phyloP scores from a whole-genome alignment of 1,284 basidiomycete species.

The Pterulicium gracile region DNA sequence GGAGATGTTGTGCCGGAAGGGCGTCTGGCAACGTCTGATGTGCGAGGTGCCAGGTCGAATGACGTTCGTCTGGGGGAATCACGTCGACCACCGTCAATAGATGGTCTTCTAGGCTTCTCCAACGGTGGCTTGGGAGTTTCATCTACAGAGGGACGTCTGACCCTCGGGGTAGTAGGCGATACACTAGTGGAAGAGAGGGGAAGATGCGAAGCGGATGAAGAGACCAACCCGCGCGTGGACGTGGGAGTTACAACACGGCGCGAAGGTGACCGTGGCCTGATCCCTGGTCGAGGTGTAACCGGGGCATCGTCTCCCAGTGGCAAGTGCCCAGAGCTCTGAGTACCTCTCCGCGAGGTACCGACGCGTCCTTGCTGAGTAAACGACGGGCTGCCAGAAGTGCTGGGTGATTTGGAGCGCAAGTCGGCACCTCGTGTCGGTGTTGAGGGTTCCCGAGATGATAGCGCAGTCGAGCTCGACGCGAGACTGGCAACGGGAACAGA shows the following conservation, averaged over 20 bases:
- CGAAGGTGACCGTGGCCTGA: constrained; percentile 25
- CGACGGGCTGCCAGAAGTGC: constrained; percentile 22
- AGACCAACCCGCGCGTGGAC: constrained; percentile 20
- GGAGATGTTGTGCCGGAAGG: constrained; percentile 17
- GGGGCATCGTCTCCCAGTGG: constrained; percentile 25
- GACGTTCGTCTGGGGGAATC: constrained; percentile 12
- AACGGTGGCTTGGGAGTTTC: constrained; percentile 20
- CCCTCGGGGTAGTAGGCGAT: constrained; percentile 17
- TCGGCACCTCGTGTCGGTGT: constrained; percentile 36
- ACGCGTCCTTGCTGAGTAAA: neutral
- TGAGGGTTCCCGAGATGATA: constrained; percentile 28
- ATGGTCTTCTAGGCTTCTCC: constrained; percentile 19
- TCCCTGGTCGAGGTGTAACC: constrained; percentile 23
- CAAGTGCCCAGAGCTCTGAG: constrained; percentile 28
- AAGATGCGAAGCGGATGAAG: constrained; percentile 24
- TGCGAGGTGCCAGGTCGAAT: constrained; percentile 4
- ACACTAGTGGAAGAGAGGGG: constrained; percentile 23
- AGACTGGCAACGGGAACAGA: constrained; percentile 23
- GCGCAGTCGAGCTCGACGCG: constrained; percentile 19
- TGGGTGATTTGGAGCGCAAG: constrained; percentile 28
- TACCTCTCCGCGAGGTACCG: constrained; percentile 11
- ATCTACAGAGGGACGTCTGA: constrained; percentile 18
- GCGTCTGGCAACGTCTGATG: constrained; percentile 9
- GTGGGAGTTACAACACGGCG: constrained; percentile 15
- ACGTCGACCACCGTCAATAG: constrained; percentile 18